Percentiles rank a stretch among this genome's conserved stretches.
Conservation (phyloP, 1,284 basidiomycete genomes). For the Irpex rosettiformis region DNA sequence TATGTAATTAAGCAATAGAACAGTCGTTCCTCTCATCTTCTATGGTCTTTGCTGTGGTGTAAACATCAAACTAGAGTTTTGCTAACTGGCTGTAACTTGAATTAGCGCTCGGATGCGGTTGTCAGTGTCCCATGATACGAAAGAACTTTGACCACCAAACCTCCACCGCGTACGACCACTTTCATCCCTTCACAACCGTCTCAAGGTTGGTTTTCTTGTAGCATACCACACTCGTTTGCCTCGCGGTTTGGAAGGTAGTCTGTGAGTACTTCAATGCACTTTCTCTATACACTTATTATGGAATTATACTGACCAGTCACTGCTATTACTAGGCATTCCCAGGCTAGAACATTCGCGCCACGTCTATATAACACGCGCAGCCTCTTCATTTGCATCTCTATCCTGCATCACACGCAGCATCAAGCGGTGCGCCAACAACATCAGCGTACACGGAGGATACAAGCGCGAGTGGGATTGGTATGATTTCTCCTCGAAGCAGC, state of each 20-base stretch:
- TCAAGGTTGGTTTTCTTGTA: too few species aligned
- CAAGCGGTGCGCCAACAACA: background rate
- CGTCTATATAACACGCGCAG: background rate
- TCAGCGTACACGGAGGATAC: too few species aligned
- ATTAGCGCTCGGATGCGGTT: too few species aligned
- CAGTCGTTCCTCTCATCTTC: background rate
- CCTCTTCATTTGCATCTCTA: background rate
- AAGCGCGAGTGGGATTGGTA: too few species aligned
- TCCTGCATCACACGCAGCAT: background rate
- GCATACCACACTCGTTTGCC: background rate
- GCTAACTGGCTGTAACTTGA: too few species aligned
- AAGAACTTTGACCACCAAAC: background rate
- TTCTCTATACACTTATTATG: too few species aligned
- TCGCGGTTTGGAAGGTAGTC: too few species aligned
- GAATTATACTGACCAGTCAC: too few species aligned
- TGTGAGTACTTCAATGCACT: too few species aligned
- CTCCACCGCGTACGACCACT: background rate
- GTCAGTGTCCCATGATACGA: too few species aligned
- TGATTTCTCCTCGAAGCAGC: constrained; percentile 43
- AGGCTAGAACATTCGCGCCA: background rate
- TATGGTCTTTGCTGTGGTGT: too few species aligned
- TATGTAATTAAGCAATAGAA: background rate
- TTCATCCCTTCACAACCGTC: background rate
- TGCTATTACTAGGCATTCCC: background rate
- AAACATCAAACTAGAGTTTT: too few species aligned